phyloP scores from a whole-genome alignment of 441 rosid genomes.

The Aquilaria agallochum region DNA sequence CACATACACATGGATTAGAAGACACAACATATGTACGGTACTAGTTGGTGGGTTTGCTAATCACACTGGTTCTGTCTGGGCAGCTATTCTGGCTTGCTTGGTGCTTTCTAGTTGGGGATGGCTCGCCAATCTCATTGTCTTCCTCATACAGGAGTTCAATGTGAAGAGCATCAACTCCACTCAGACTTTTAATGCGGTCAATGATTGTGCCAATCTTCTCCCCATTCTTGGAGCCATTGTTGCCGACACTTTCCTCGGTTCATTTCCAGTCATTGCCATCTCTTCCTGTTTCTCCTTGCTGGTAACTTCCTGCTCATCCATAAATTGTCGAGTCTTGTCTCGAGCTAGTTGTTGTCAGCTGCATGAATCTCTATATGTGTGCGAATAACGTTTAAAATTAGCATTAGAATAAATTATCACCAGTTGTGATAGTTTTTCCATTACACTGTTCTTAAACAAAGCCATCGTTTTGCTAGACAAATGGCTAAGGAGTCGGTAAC shows the following conservation, averaged over 20 bases:
- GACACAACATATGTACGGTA: background rate
- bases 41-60: background rate
- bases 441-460: background rate
- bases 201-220: conserved; percentile 15
- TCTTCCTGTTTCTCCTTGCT: conserved; percentile 15
- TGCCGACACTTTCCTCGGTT: conserved; percentile 14
- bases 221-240: conserved; percentile 14
- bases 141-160: conserved; percentile 10
- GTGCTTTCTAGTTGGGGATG: background rate
- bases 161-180: conserved; percentile 7
- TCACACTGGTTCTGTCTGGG: background rate
- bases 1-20: background rate
- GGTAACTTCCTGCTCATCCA: background rate
- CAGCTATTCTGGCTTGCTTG: conserved; percentile 2
- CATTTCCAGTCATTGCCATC: background rate
- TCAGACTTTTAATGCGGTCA: conserved; percentile 6
- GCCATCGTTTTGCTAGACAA: background rate
- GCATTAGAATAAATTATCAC: background rate
- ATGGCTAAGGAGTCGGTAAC: background rate
- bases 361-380: too few species aligned
- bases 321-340: too few species aligned
- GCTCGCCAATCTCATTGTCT: conserved; percentile 12
- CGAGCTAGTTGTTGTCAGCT: too few species aligned
- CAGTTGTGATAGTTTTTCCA: background rate
- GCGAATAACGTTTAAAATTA: background rate